Percentiles rank a stretch among this genome's conserved stretches.
Conservation (phyloP, 2,329 filamentous ascomycete species). For the Rutstroemia sp. region DNA sequence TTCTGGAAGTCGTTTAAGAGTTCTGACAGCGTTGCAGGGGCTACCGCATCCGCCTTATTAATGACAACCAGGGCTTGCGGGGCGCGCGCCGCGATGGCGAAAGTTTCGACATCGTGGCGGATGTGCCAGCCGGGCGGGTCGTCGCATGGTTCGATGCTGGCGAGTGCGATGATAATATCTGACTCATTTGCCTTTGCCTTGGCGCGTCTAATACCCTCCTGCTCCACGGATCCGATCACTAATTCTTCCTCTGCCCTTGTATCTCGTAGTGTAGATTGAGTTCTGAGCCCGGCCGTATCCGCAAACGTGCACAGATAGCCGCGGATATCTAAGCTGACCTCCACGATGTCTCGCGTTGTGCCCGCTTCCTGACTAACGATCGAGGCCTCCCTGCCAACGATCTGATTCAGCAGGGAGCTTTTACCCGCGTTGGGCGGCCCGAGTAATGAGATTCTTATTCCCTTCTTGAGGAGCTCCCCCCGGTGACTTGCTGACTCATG, state of each 20-base stretch:
- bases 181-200: constrained; percentile 74
- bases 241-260: constrained; percentile 11
- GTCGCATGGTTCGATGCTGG: constrained; percentile 54
- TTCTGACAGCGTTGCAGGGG: constrained; percentile 28
- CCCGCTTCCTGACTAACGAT: constrained; percentile 92
- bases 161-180: constrained; percentile 76
- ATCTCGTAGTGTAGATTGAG: constrained; percentile 21
- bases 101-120: constrained; percentile 47
- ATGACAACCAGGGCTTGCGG: constrained; percentile 46
- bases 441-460: constrained; percentile 78
- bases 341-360: constrained; percentile 89
- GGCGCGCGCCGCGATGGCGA: constrained; percentile 43
- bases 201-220: constrained; percentile 84
- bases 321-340: constrained; percentile 80
- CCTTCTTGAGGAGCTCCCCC: constrained; percentile 75
- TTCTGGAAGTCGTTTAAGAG: constrained; percentile 36
- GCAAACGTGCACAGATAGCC: constrained; percentile 92
- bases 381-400: constrained; percentile 87
- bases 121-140: constrained; percentile 37
- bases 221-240: constrained; percentile 66
- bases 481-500: constrained; percentile 73
- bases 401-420: constrained; percentile 82
- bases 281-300: constrained; percentile 84
- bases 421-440: constrained; percentile 94
- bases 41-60: constrained; percentile 53